Evolutionary conservation across 805 yeast genomes (phyloP).

Genomic region (Dipodascus albidus): DNA sequence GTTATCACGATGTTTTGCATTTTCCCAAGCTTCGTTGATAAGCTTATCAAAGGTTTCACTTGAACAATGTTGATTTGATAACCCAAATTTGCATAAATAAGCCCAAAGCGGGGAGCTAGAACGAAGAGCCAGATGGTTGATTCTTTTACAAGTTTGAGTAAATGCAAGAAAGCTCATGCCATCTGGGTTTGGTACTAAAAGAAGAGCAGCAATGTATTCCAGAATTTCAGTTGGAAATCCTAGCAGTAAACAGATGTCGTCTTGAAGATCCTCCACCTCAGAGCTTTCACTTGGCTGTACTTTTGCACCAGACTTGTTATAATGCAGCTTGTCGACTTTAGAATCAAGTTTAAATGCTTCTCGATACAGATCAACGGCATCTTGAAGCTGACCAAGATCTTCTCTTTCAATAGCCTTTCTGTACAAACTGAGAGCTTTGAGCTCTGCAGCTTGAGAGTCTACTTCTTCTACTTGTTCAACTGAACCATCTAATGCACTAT

Average conservation of each 20-base stretch:
- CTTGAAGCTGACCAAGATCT: constrained; percentile 63
- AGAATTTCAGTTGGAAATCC: not conserved
- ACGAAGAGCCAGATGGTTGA: not conserved
- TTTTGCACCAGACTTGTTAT: constrained; percentile 29
- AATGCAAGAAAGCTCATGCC: constrained; percentile 9
- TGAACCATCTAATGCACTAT: too few species aligned
- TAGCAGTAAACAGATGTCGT: not conserved
- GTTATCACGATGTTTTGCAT: not conserved
- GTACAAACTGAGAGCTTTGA: constrained; percentile 49
- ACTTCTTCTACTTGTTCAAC: constrained; percentile 1
- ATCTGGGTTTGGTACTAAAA: constrained; percentile 8
- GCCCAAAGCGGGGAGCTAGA: not conserved
- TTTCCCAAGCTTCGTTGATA: not conserved
- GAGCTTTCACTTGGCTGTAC: too few species aligned
- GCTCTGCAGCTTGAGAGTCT: constrained; percentile 9
- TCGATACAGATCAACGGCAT: constrained; percentile 65
- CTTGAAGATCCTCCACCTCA: constrained; percentile 6
- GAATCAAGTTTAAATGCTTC: constrained; percentile 50
- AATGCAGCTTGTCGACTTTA: constrained; percentile 57
- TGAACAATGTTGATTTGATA: not conserved
- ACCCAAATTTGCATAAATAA: not conserved
- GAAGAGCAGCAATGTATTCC: not conserved
- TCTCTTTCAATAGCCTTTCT: constrained; percentile 66
- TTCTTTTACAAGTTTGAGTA: constrained; percentile 13
- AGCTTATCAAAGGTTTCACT: not conserved